Conservation (phyloP, 2,329 filamentous ascomycete species). For the Colletotrichum musae region DNA sequence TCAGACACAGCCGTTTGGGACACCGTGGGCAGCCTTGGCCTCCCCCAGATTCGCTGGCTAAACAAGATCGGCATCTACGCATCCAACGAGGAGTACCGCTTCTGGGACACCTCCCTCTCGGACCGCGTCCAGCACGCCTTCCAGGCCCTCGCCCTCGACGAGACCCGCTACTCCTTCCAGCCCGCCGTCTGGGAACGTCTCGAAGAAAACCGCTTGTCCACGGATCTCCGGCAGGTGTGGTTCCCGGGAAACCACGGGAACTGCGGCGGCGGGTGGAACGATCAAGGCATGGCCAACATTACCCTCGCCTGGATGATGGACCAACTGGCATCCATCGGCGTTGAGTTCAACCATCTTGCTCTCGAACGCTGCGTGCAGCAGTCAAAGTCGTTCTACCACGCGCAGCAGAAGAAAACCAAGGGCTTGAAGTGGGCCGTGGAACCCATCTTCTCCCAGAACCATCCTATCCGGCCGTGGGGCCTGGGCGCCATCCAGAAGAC, state of each 20-base stretch:
- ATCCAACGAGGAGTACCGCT: slow-evolving; percentile 64
- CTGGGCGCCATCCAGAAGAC: slow-evolving; percentile 60
- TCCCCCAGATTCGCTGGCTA: slow-evolving; percentile 62
- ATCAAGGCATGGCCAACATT: slow-evolving; percentile 60
- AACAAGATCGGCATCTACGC: slow-evolving; percentile 62
- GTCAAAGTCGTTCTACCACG: slow-evolving; percentile 46
- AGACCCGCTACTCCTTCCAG: slow-evolving; percentile 67
- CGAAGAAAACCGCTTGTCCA: slow-evolving; percentile 53
- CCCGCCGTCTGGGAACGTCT: slow-evolving; percentile 69
- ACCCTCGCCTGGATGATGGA: slow-evolving; percentile 68
- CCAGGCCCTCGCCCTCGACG: slow-evolving; percentile 72
- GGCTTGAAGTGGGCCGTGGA: slow-evolving; percentile 59
- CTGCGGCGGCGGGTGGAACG: slow-evolving; percentile 77
- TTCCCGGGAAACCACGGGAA: slow-evolving; percentile 82
- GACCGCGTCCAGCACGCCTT: slow-evolving; percentile 70
- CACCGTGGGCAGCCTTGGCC: slow-evolving; percentile 59
- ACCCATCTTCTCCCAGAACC: slow-evolving; percentile 62
- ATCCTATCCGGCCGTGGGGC: slow-evolving; percentile 64
- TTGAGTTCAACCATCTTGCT: slow-evolving; percentile 62
- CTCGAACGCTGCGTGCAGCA: slow-evolving; percentile 57
- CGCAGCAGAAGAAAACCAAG: slow-evolving; percentile 41
- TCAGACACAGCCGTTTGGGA: slow-evolving; percentile 54
- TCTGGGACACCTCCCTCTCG: slow-evolving; percentile 68
- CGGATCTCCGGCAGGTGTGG: slow-evolving; percentile 69
- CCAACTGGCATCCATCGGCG: slow-evolving; percentile 65